Evolutionary conservation across 768 basidiomycete genomes (phyloP), one percentile per base, ranked within the genome.

Genomic region (Lactarius tabidus): DNA sequence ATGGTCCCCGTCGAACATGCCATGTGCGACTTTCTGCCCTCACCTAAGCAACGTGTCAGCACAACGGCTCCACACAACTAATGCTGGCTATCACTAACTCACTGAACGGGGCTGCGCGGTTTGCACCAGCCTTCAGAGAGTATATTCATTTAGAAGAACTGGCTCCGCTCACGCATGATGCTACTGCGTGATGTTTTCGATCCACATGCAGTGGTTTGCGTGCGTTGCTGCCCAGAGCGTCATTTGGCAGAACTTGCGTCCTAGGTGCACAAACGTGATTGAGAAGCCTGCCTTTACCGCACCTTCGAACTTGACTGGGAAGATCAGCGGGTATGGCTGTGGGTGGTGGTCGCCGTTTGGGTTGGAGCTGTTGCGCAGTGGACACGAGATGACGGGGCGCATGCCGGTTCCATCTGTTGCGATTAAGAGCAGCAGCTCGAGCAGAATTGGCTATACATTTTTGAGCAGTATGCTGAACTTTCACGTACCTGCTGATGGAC

Each of bases 1-100:
- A 74, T 98, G 98, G 31, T 98, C 90, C 29, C 97, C 97, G 69
- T 98, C 95, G 71, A 96, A 92, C 6, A 96, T 96, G 26, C 96
- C 97, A 75, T 95, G 98, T 12, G 92, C 95, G 70, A 97, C 87
- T 62, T 88, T 84, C 70, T 89, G 80, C 15, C 94, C 96, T 84
- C 84, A 72, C 83, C 95, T 97, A 74, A n/a, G n/a, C 43, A 3
- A 33, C 33, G 33, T 33, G 33, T 57, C 39, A 55, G 6, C 2
- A 1, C 8, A 18, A 2, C 5, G 28, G 45, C 6, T 3, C 1
- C 9, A 15, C 6, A 10, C 36, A 36, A 29, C 20, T 12, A n/a
- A 45, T 45, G 10, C 18, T 18, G 6, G 14, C 7, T 14, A 10
- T 1, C 8, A 5, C 20, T 57, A 35, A 87, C 94, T 79, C 72